Evolutionary conservation across 1,284 basidiomycete species (phyloP).

Genomic region (Amylostereum chailletii): DNA sequence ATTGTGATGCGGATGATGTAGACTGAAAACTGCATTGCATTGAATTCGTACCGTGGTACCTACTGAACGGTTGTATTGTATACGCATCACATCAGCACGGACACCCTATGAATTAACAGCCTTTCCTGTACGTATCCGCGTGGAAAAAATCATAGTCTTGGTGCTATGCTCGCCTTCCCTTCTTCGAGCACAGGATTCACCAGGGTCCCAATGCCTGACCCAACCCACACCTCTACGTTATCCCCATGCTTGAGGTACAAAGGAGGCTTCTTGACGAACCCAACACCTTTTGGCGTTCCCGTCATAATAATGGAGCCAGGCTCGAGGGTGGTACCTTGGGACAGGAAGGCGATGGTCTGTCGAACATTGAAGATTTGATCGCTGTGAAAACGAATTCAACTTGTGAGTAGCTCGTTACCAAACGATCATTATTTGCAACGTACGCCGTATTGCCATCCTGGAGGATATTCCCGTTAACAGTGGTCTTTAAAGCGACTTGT

Average conservation of each 20-base stretch:
- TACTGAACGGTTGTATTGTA: no score
- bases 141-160: no score
- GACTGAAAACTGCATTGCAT: no score
- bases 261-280: constrained; percentile 65
- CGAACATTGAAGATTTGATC: constrained; percentile 69
- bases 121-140: no score
- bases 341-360: constrained; percentile 70
- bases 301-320: constrained; percentile 80
- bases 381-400: constrained; percentile 25
- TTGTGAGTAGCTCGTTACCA: constrained; percentile 7
- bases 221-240: constrained; percentile 57
- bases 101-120: no score
- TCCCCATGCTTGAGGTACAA: constrained; percentile 74
- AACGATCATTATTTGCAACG: constrained; percentile 21
- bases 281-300: constrained; percentile 71
- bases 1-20: constrained; percentile 19
- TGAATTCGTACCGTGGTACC: no score
- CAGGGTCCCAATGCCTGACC: constrained; percentile 62
- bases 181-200: constrained; percentile 71
- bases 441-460: constrained; percentile 73
- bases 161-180: constrained; percentile 12
- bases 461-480: constrained; percentile 58
- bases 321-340: constrained; percentile 79
- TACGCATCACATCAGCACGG: no score
- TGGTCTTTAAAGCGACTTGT: constrained; percentile 52